Evolutionary conservation across 208 protist species (phyloP), one percentile per base, ranked within the genome.

Genomic region (Wallacemonas collosoma): DNA sequence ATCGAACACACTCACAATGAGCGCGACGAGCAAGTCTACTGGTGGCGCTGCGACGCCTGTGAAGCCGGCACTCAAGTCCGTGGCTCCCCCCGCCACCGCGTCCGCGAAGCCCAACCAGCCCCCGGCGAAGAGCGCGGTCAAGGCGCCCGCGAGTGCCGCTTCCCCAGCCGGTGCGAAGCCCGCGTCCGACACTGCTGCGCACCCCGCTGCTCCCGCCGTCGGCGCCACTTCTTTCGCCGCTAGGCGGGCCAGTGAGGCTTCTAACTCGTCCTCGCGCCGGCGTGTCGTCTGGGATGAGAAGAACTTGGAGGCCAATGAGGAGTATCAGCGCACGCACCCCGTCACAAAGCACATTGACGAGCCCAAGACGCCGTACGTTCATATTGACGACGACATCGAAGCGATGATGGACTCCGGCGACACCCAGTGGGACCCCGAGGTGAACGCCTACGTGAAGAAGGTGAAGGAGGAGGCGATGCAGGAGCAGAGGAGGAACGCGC

Each of bases 331-430:
- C 8, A 62, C 77, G 51, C 89, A 96, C 76, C 92, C 92, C 7
- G 92, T 96, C 11, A 93, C 85, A 38, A 92, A 94, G 77, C 85
- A 85, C 56, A 96, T 96, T 63, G 86, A 83, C 2, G 89, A 96
- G 77, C 92, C 92, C 26, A 96, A 96, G 76, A 96, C 92, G 4
- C 92, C 92, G 7, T 96, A 88, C 74, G 63, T 72, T 5, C 80
- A 93, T 76, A 69, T 72, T 2, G 80, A 82, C 39, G 77, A 87
- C 7, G 82, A 88, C n/a, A 81, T 81, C 14, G 79, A 76, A 44
- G 71, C 36, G 26, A 66, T 63, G 15, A 81, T 80, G 54, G 66
- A 44, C 1, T 71, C 71, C 1, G 56, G 51, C 7, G 45, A 71
- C 35, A 48, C 12, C 12, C 71, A 77, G 51, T 96, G 91, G 91